These are phyloP conservation scores for Thermothielavioides terrestris DNA, from an alignment of 495 filamentous ascomycete genomes.

Conservation along the genomic window DNA sequence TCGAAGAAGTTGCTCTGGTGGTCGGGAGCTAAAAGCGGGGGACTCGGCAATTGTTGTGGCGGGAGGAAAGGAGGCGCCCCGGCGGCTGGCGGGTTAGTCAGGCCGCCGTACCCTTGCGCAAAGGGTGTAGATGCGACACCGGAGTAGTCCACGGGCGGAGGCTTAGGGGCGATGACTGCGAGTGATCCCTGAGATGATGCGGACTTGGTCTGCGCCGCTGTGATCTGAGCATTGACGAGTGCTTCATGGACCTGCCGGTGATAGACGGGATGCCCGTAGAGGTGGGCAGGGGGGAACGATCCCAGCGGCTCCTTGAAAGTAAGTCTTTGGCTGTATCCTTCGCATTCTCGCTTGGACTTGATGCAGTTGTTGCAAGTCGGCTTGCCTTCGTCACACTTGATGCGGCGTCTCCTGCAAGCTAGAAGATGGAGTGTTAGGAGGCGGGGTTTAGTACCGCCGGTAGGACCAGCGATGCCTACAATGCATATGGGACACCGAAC, in stretches of 20 bases:
- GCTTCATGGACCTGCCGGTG: slow-evolving; percentile 19
- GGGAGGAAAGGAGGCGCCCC: slow-evolving; percentile 3
- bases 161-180: slow-evolving; percentile 27
- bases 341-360: slow-evolving; percentile 88
- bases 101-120: slow-evolving; percentile 10
- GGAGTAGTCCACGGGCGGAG: slow-evolving; percentile 28
- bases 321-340: slow-evolving; percentile 89
- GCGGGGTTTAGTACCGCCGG: neutral
- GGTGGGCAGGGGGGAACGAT: slow-evolving; percentile 31
- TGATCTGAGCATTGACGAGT: slow-evolving; percentile 14
- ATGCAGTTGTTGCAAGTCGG: slow-evolving; percentile 85
- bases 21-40: slow-evolving; percentile 4
- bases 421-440: slow-evolving; percentile 14
- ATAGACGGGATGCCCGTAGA: slow-evolving; percentile 21
- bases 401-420: slow-evolving; percentile 90
- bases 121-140: slow-evolving; percentile 11
- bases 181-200: slow-evolving; percentile 20
- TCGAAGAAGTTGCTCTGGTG: neutral
- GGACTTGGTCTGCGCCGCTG: slow-evolving; percentile 16
- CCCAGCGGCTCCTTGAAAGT: slow-evolving; percentile 85
- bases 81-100: slow-evolving; percentile 1
- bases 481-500: slow-evolving; percentile 27
- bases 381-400: slow-evolving; percentile 95
- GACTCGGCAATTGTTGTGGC: slow-evolving; percentile 7
- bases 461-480: neutral